A percentile compares a stretch with the other conserved stretches of the same genome.
These are phyloP conservation scores for Pseudogymnoascus sp. DNA, from an alignment of 2,329 filamentous ascomycete genomes.

Conservation along the genomic window DNA sequence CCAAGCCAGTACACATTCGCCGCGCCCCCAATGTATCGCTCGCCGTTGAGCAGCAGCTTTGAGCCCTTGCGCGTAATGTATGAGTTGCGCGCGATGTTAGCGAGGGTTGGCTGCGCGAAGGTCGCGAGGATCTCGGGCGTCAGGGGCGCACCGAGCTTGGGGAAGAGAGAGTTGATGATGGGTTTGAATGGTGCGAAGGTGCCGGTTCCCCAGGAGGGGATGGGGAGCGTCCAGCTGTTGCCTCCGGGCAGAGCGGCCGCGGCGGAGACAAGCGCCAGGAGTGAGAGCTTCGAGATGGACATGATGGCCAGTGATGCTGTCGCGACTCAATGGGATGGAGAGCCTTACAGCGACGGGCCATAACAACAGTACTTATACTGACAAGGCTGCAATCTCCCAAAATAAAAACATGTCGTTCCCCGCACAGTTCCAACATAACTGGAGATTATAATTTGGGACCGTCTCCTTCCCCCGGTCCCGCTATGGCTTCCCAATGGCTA, in stretches of 20 bases:
- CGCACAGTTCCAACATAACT: slow-evolving; percentile 4
- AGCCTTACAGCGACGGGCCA: neutral
- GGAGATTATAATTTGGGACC: neutral
- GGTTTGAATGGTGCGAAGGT: slow-evolving; percentile 90
- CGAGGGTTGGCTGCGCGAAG: slow-evolving; percentile 15
- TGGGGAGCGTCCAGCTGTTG: slow-evolving; percentile 97
- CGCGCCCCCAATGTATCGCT: slow-evolving; percentile 38
- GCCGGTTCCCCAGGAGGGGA: slow-evolving; percentile 73
- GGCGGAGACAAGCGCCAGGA: slow-evolving; percentile 28
- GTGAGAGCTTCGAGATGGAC: slow-evolving; percentile 33
- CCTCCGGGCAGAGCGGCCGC: slow-evolving; percentile 73
- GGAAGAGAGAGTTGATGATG: slow-evolving; percentile 15
- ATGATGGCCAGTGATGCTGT: slow-evolving; percentile 49
- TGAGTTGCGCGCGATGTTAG: slow-evolving; percentile 18
- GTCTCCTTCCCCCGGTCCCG: neutral
- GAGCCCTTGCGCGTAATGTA: slow-evolving; percentile 32
- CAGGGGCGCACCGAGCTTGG: slow-evolving; percentile 11
- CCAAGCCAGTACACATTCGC: slow-evolving; percentile 46
- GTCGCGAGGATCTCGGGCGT: slow-evolving; percentile 19
- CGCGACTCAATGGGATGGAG: slow-evolving; percentile 4
- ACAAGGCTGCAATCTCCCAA: neutral
- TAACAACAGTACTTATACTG: neutral
- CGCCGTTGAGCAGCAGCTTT: slow-evolving; percentile 31
- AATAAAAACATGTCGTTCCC: neutral
- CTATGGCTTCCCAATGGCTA: slow-evolving; percentile 7